phyloP scores from a whole-genome alignment of 2,329 filamentous ascomycete species.

The Domatiomyces globalis region DNA sequence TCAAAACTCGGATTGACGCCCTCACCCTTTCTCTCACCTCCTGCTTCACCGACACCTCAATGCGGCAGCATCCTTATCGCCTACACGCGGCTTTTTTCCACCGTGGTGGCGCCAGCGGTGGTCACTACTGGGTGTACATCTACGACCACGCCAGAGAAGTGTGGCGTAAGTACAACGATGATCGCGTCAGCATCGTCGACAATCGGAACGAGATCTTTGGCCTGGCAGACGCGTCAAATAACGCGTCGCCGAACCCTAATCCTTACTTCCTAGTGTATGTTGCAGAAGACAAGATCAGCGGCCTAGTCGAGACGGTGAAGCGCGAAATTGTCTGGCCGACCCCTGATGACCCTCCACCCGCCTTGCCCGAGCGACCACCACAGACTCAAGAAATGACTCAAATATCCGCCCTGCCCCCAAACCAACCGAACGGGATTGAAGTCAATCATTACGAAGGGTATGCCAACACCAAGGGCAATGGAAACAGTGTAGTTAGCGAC shows the following conservation, averaged over 20 bases:
- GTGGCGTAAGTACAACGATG: constrained; percentile 94
- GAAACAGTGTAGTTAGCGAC: background rate
- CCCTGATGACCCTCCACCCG: constrained; percentile 7
- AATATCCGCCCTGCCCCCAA: background rate
- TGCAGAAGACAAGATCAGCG: constrained; percentile 48
- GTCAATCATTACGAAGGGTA: background rate
- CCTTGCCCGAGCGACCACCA: background rate
- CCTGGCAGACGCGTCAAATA: constrained; percentile 9
- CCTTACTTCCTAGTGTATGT: constrained; percentile 54
- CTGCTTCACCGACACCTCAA: constrained; percentile 13
- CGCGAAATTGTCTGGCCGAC: constrained; percentile 24
- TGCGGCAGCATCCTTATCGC: constrained; percentile 56
- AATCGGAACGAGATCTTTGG: constrained; percentile 47
- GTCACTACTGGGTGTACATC: constrained; percentile 97
- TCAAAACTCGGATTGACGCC: constrained; percentile 5
- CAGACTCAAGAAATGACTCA: background rate
- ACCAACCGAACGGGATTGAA: background rate
- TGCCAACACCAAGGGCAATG: background rate
- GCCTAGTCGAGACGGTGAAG: constrained; percentile 44
- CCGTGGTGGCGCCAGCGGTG: constrained; percentile 50
- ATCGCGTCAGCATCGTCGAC: constrained; percentile 54
- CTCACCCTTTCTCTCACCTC: constrained; percentile 1
- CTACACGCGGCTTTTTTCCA: constrained; percentile 92
- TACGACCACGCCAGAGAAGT: constrained; percentile 66
- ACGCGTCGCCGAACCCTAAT: constrained; percentile 43